Evolutionary conservation across 345 rosid genomes (phyloP).

Genomic region (Pistacia atlantica): DNA sequence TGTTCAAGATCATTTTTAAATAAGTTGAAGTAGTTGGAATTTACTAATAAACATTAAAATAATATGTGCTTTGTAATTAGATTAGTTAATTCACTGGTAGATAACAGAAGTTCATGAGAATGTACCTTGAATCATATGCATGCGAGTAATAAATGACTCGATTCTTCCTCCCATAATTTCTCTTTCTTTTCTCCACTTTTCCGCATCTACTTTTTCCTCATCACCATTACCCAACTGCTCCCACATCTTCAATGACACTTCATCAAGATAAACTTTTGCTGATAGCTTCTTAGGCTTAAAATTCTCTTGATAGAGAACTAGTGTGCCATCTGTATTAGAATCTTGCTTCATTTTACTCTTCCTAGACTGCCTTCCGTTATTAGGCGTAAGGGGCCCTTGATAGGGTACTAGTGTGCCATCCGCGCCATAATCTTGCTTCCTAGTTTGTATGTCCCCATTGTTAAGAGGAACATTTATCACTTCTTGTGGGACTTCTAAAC

Average conservation of each 20-base stretch:
- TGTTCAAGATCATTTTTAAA: too few relatives aligned
- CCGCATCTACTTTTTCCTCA: constrained; percentile 16
- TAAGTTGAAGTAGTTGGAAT: too few relatives aligned
- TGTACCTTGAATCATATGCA: constrained; percentile 53
- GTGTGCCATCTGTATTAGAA: neutral
- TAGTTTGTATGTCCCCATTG: neutral
- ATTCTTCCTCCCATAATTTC: constrained; percentile 29
- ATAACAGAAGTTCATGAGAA: neutral
- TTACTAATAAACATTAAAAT: too few relatives aligned
- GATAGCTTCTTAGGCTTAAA: neutral
- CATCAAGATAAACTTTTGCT: constrained; percentile 41
- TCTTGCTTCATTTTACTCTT: neutral
- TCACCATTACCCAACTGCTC: constrained; percentile 31
- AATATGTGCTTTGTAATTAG: too few relatives aligned
- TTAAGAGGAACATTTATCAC: too few relatives aligned
- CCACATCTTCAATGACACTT: constrained; percentile 41
- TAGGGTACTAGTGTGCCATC: too few relatives aligned
- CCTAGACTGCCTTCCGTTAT: too few relatives aligned
- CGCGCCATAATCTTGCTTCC: too few relatives aligned
- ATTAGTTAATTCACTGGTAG: neutral
- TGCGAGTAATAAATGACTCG: constrained; percentile 31
- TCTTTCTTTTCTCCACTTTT: constrained; percentile 42
- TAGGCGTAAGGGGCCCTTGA: neutral
- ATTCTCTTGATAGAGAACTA: constrained; percentile 25
- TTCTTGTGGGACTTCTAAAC: neutral